Conservation (phyloP, 768 basidiomycete species). For the Calvatia gigantea region DNA sequence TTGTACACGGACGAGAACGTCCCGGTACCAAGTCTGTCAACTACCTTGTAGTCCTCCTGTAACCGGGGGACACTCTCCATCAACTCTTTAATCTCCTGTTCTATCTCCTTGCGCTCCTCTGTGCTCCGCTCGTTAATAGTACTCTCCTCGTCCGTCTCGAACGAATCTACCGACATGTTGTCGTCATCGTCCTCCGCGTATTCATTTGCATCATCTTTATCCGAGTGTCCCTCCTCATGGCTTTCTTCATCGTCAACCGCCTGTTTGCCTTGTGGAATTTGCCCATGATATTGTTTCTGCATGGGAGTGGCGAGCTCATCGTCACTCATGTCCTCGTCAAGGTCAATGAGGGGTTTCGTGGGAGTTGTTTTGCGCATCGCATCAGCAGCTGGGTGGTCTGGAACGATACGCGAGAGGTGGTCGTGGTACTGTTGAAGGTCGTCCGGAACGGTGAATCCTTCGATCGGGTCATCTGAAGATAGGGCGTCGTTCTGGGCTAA, state of each 20-base stretch:
- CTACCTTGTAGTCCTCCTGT: slow-evolving; percentile 62
- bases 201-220: slow-evolving; percentile 20
- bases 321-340: slow-evolving; percentile 13
- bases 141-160: slow-evolving; percentile 56
- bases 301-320: slow-evolving; percentile 12
- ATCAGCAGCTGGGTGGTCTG: slow-evolving; percentile 15
- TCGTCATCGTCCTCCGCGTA: slow-evolving; percentile 22
- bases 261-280: slow-evolving; percentile 9
- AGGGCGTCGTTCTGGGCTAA: slow-evolving; percentile 24
- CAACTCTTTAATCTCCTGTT: slow-evolving; percentile 74
- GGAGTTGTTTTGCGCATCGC: slow-evolving; percentile 7
- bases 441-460: slow-evolving; percentile 33
- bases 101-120: slow-evolving; percentile 73
- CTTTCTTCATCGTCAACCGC: slow-evolving; percentile 14
- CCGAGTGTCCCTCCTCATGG: slow-evolving; percentile 17
- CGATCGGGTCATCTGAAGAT: slow-evolving; percentile 52
- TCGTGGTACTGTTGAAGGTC: slow-evolving; percentile 42
- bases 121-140: slow-evolving; percentile 52
- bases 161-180: slow-evolving; percentile 18
- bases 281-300: slow-evolving; percentile 8
- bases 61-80: slow-evolving; percentile 65
- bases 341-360: background rate
- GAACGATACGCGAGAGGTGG: slow-evolving; percentile 46
- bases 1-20: slow-evolving; percentile 99
- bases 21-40: slow-evolving; percentile 93